Base-by-base conservation (phyloP, 2,329 filamentous ascomycete species). In the Penicillium sp. region DNA sequence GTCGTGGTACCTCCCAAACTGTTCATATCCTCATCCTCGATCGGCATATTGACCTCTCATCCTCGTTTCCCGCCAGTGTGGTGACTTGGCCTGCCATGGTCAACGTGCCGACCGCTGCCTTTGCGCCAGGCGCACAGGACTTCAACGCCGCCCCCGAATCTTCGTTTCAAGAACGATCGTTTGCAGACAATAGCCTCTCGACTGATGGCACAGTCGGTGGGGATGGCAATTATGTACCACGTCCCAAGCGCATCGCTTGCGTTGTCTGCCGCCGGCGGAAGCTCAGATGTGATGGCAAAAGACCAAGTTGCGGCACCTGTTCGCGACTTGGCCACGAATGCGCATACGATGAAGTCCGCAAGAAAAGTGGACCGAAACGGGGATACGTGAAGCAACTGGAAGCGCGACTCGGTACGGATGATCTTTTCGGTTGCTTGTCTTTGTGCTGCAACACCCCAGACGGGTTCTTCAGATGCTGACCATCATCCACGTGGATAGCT, bases 321-420 rank as follows among this genome's bases (percentile, higher is more conserved):
- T 83, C 86, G 29, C 79, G 90, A n/a, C 74, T 95, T 43, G 84
- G 87, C 38, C 90, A 96, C 69, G 81, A 85, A 47, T 95, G 90
- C 72, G 84, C 86, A 52, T 95, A 95, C 65, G 90, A 95, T 65
- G 90, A 95, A 73, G 85, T 91, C 60, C 82, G 90, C 66, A 88
- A 89, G 72, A 95, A 95, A 80, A 95, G 90, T 67, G 90, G 90
- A 3, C 90, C 90, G 2, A 95, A 95, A 75, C 80, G 90, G 65
- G 90, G 90, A 60, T 95, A 96, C 66, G 90, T 95, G 52, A 95
- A 95, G 75, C 85, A 90, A 50, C 73, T 97, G 58, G 93, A 97
- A 70, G 90, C 94, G 66, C 82, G 93, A 67, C 73, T 98, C 63
- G 90, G 90, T 95, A 77, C 73, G 86, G 33, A 24, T 45, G 25